Conservation (phyloP, 106 monocot genomes). For the Hemerocallis citrina region DNA sequence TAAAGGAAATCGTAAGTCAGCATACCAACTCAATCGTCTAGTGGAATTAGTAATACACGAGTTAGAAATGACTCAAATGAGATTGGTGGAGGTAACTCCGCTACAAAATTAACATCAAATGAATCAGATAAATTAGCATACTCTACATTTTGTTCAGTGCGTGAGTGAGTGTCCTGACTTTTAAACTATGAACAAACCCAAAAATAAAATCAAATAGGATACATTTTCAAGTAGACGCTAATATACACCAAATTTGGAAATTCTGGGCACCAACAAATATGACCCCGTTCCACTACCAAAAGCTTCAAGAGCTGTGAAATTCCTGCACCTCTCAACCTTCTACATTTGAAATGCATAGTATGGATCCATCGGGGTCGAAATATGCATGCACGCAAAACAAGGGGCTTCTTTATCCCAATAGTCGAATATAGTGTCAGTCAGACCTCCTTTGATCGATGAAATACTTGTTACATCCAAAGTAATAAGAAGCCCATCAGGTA, state of each 20-base stretch:
- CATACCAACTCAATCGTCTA: too few species aligned
- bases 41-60: too few species aligned
- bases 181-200: not conserved
- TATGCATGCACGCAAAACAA: too few species aligned
- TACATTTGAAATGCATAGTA: too few species aligned
- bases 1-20: too few species aligned
- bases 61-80: too few species aligned
- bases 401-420: not conserved
- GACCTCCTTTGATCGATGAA: constrained; percentile 12
- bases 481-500: constrained; percentile 7
- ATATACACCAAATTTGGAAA: constrained; percentile 8
- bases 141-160: not conserved
- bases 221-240: not conserved
- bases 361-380: too few species aligned
- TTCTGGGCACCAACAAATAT: not conserved
- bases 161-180: not conserved
- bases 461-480: constrained; percentile 20
- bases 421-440: constrained; percentile 6
- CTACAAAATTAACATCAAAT: not conserved
- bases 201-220: not conserved
- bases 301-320: not conserved
- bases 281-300: not conserved
- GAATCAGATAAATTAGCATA: constrained; percentile 9
- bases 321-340: not conserved
- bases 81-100: too few species aligned